A percentile compares a stretch with the other conserved stretches of the same genome.
Conservation (phyloP, 1,139 yeast genomes). For the Pneumocystis carinii region DNA sequence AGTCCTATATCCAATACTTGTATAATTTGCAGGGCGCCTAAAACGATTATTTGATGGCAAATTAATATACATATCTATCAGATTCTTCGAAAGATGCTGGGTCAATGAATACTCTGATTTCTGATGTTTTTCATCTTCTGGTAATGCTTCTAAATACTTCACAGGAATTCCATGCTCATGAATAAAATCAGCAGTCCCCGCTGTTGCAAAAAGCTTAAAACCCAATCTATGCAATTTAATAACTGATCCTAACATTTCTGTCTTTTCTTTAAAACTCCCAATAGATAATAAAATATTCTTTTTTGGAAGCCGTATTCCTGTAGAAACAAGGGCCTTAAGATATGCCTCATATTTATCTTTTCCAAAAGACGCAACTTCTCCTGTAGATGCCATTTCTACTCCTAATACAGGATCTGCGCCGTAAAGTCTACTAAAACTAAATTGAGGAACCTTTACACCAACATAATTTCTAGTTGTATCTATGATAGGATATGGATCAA, state of each 20-base stretch:
- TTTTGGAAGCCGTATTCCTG: slow-evolving; percentile 81
- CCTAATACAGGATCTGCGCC: slow-evolving; percentile 98
- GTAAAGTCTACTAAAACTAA: slow-evolving; percentile 90
- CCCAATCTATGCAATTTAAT: slow-evolving; percentile 70
- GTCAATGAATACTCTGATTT: slow-evolving; percentile 90
- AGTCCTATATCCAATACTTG: slow-evolving; percentile 92
- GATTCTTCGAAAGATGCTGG: slow-evolving; percentile 89
- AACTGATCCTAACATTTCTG: slow-evolving; percentile 80
- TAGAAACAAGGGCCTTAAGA: slow-evolving; percentile 80
- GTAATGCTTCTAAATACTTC: slow-evolving; percentile 79
- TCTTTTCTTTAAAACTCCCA: slow-evolving; percentile 96
- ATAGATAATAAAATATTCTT: slow-evolving; percentile 84
- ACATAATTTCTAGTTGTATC: slow-evolving; percentile 72
- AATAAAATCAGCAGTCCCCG: slow-evolving; percentile 97
- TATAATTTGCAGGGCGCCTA: slow-evolving; percentile 97
- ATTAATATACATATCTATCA: slow-evolving; percentile 91
- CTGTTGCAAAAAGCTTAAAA: slow-evolving; percentile 84
- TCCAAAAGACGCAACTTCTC: slow-evolving; percentile 98
- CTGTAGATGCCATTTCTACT: slow-evolving; percentile 99
- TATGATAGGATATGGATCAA: slow-evolving; percentile 76
- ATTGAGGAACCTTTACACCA: slow-evolving; percentile 96
- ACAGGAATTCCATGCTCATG: slow-evolving; percentile 91
- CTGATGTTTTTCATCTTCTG: slow-evolving; percentile 43
- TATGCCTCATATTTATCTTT: slow-evolving; percentile 94
- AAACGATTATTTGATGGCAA: slow-evolving; percentile 92